Evolutionary conservation across 768 basidiomycete genomes (phyloP), one percentile per base, ranked within the genome.

Genomic region (Leccinum boreale): DNA sequence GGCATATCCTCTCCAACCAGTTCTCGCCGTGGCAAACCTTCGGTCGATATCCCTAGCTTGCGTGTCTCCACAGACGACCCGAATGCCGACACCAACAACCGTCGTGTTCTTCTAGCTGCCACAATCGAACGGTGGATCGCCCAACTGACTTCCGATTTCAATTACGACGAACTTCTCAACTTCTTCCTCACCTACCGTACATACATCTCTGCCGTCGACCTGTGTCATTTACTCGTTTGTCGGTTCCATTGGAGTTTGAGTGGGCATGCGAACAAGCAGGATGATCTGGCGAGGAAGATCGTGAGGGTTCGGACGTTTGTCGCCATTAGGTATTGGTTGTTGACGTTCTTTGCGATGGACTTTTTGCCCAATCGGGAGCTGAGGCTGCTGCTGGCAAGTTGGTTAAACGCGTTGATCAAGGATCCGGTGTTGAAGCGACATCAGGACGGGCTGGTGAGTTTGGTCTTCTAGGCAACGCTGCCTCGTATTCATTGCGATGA

Each of bases 71-170:
- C 59, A 17, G 69, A 65, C 35, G 54, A 66, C 73, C 33, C 74
- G 42, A 75, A 66, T 26, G 72, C 67, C 60, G 72, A 68, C 53
- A 12, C 52, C 4, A 49, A 60, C 28, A 15, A 17, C n/a, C 57
- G 36, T 46, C 73, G 67, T 61, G 77, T 91, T 24, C 77, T 96
- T n/a, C 76, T 95, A 14, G 94, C 92, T 0, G 93, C 93, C 4
- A 94, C 92, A 3, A 92, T 95, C 65, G 94, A 95, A 70, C 86
- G 94, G 0, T 93, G 92, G 91, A 87, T 97, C 55, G 92, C 91
- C 1, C 92, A 96, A 66, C 76, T 96, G 50, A 95, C 94, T 29
- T 89, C 87, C 64, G 86, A 90, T 64, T 77, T 94, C 65, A 85
- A 90, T 70, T 90, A 92, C 57, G 92, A 94, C 69, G 90, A 94